These are phyloP conservation scores for Plasmopara viticola DNA, from an alignment of 352 stramenopile species.

Conservation along the genomic window DNA sequence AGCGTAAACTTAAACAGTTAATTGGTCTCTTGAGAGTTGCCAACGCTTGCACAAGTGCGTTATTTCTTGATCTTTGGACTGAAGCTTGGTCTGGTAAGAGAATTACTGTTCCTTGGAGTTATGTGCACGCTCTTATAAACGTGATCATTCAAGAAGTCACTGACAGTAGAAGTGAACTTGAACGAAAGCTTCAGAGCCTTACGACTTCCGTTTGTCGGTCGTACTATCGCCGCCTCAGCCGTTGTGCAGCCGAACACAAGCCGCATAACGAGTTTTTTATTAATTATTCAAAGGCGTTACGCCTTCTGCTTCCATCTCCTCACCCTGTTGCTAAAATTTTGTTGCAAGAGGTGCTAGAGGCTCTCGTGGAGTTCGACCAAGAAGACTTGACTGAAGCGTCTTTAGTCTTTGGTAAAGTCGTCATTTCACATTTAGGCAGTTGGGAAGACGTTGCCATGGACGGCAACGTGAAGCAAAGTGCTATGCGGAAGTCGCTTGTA, in stretches of 20 bases:
- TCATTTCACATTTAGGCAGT: slow-evolving; percentile 22
- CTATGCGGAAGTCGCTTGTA: slow-evolving; percentile 33
- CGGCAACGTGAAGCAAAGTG: slow-evolving; percentile 19
- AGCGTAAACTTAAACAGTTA: slow-evolving; percentile 23
- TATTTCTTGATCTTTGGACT: slow-evolving; percentile 46
- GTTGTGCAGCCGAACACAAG: slow-evolving; percentile 9
- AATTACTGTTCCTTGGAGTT: slow-evolving; percentile 34
- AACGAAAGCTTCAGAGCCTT: slow-evolving; percentile 20
- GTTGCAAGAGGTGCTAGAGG: slow-evolving; percentile 21
- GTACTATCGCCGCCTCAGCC: slow-evolving; percentile 20
- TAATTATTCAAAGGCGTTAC: slow-evolving; percentile 27
- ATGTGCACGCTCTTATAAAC: slow-evolving; percentile 34
- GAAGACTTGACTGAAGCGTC: slow-evolving; percentile 4
- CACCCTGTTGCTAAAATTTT: slow-evolving; percentile 9
- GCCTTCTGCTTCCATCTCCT: slow-evolving; percentile 21
- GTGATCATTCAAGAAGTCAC: slow-evolving; percentile 13
- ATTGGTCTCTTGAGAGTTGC: slow-evolving; percentile 15
- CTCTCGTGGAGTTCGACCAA: slow-evolving; percentile 15
- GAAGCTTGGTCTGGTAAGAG: slow-evolving; percentile 31
- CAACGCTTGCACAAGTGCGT: slow-evolving; percentile 14
- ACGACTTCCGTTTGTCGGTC: slow-evolving; percentile 15
- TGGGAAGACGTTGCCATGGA: slow-evolving; percentile 13
- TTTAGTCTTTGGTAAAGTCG: slow-evolving; percentile 26
- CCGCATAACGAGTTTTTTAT: slow-evolving; percentile 8
- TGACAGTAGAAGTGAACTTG: slow-evolving; percentile 14